Base-by-base conservation (phyloP, 352 stramenopile genomes). In the Phytophthora vignae region DNA sequence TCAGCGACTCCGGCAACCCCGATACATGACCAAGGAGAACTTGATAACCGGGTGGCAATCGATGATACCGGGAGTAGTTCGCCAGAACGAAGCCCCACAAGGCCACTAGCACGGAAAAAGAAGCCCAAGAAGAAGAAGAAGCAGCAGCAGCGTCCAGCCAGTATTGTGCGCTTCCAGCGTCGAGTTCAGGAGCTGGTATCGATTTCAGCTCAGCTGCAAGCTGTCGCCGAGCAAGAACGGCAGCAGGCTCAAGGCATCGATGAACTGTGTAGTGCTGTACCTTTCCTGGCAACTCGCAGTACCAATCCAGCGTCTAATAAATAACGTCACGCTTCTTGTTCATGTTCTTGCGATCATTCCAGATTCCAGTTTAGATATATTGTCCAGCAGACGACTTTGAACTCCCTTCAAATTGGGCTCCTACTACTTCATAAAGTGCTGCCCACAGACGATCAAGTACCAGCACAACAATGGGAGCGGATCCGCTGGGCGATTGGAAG, bases 41-140 rank as follows among this genome's bases (percentile, higher is more conserved):
- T 15, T 25, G 56, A 17, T 27, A 60, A 17, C 17, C 14, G 17
- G 19, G 25, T n/a, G 17, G 14, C 19, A 54, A 9, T 12, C 27
- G 27, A 29, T 5, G 48, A 49, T 21, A 40, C 8, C 3, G 48
- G 59, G 2, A 38, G n/a, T 1, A 12, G 7, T 19, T 59, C 33
- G 2, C 61, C 5, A 2, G 65, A 54, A 40, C 62, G 12, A 46
- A 64, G 14, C 15, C n/a, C 17, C 7, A 22, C 27, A 27, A 65
- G 61, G 50, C n/a, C 31, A 55, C 10, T 3, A 25, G 3, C 21
- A 46, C 58, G 57, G 14, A 67, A 53, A 57, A 73, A 11, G 55
- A 69, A 49, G 56, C 8, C 21, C 40, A 74, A 52, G 56, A 77
- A 67, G 11, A 77, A 77, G 27, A 29, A 29, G 11, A 77, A 77